Evolutionary conservation across 805 yeast genomes (phyloP).

Genomic region (Candida maltosa): DNA sequence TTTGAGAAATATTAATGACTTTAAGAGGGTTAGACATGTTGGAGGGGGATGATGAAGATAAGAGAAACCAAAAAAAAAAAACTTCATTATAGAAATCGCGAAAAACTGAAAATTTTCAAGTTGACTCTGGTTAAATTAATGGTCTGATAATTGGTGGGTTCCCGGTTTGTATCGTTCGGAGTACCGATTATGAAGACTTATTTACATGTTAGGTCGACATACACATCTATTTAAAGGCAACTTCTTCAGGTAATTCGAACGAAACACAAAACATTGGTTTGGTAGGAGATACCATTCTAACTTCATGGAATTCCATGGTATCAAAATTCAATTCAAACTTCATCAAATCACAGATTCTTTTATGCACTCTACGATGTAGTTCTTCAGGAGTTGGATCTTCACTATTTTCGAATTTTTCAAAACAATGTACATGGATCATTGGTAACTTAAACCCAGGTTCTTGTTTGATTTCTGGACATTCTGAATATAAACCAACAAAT

Average conservation of each 20-base stretch:
- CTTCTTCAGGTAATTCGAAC: constrained; percentile 66
- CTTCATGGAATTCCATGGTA: constrained; percentile 67
- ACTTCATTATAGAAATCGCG: too few relatives aligned
- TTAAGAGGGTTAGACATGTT: constrained; percentile 42
- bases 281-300: constrained; percentile 93
- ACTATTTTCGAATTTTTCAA: constrained; percentile 78
- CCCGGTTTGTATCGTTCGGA: too few relatives aligned
- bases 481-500: constrained; percentile 67
- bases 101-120: too few relatives aligned
- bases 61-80: too few relatives aligned
- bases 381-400: constrained; percentile 66
- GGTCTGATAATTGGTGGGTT: too few relatives aligned
- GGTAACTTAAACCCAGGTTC: constrained; percentile 62
- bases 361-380: constrained; percentile 63
- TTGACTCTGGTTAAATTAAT: too few relatives aligned
- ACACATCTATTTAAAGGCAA: constrained; percentile 46
- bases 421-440: constrained; percentile 82
- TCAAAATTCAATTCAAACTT: constrained; percentile 47
- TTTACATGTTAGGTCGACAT: too few relatives aligned
- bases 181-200: too few relatives aligned
- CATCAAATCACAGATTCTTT: constrained; percentile 41
- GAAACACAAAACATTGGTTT: constrained; percentile 93
- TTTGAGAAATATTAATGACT: constrained; percentile 54
- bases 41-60: too few relatives aligned
- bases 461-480: constrained; percentile 28